Evolutionary conservation across 805 yeast genomes (phyloP), one percentile per base, ranked within the genome.

Genomic region (Torulaspora quercuum): DNA sequence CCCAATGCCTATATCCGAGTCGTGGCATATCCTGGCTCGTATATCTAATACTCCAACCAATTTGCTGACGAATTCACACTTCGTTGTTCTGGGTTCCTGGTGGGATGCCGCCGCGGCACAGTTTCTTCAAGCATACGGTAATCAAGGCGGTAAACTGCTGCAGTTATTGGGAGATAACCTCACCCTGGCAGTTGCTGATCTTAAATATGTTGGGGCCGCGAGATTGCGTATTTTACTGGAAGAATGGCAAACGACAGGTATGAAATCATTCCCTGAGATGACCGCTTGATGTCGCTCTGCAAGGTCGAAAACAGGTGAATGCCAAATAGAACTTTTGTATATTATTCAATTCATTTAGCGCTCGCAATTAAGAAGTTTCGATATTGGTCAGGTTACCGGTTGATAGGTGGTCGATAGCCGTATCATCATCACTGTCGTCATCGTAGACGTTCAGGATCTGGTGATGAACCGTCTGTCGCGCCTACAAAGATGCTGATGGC

Each of bases 41-140:
- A 58, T 76, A 33, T 66, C 83, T 27, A 88, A 92, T 60, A 63
- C 72, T 0, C 72, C 77, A 1, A 21, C 53, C 3, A 64, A 65
- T 0, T 56, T 73, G 9, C 53, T 88, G 8, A 66, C 76, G 0
- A 81, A 85, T 46, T 73, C 82, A 1, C 95, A 89, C 56, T 89
- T 70, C 53, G 68, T 78, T 0, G 74, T 82, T 2, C 70, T 79
- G 3, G 80, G 86, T 2, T 75, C 82, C 21, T 89, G 97, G 97
- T 87, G 97, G 95, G 97, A 92, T 47, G 77, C 88, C 4, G 70
- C 82, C 32, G 89, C 84, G 0, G 44, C 49, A 6, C 68, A 76
- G 26, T 75, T 90, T 38, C 35, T 70, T 6, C 52, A 54, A 7
- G 71, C 69, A 1, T 90, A 78, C 57, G 88, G 89, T 0, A 59